These are phyloP conservation scores for Cyberlindnera japonica DNA, from an alignment of 805 yeast genomes.

Conservation along the genomic window DNA sequence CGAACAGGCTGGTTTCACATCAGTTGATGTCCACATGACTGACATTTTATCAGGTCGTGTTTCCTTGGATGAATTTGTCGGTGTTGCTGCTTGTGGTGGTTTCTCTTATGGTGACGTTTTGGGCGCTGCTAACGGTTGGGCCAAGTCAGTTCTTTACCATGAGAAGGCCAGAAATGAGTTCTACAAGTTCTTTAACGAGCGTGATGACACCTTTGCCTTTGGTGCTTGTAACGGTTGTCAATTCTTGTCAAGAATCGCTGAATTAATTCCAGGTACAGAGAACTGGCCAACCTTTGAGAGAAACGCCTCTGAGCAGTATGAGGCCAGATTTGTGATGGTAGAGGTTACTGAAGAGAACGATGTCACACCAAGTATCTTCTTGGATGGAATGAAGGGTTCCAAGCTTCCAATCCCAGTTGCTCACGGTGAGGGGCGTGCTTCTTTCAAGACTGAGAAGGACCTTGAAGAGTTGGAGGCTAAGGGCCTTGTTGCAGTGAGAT, in stretches of 20 bases:
- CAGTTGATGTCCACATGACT: conserved; percentile 96
- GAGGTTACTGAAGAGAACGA: conserved; percentile 62
- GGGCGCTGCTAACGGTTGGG: conserved; percentile 99
- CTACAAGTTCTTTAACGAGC: conserved; percentile 72
- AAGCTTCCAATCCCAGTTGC: conserved; percentile 95
- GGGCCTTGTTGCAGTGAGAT: conserved; percentile 66
- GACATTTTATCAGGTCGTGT: conserved; percentile 77
- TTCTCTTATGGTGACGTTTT: conserved; percentile 98
- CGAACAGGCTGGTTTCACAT: conserved; percentile 89
- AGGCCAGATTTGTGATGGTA: conserved; percentile 89
- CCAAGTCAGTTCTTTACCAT: conserved; percentile 88
- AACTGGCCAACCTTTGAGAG: conserved; percentile 95
- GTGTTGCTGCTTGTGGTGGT: conserved; percentile 98
- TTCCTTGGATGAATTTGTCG: conserved; percentile 74
- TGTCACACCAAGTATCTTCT: conserved; percentile 56
- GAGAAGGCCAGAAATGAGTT: conserved; percentile 74
- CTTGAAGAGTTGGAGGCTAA: conserved; percentile 45
- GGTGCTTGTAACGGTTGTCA: conserved; percentile 99
- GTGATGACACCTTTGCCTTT: conserved; percentile 90
- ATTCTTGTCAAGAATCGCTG: conserved; percentile 82
- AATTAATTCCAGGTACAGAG: conserved; percentile 87
- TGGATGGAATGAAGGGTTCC: conserved; percentile 90
- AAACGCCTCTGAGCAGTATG: conserved; percentile 90
- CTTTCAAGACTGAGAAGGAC: conserved; percentile 48
- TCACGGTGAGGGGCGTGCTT: conserved; percentile 96